Evolutionary conservation across 345 rosid genomes (phyloP).

Genomic region (Dimocarpus longan): DNA sequence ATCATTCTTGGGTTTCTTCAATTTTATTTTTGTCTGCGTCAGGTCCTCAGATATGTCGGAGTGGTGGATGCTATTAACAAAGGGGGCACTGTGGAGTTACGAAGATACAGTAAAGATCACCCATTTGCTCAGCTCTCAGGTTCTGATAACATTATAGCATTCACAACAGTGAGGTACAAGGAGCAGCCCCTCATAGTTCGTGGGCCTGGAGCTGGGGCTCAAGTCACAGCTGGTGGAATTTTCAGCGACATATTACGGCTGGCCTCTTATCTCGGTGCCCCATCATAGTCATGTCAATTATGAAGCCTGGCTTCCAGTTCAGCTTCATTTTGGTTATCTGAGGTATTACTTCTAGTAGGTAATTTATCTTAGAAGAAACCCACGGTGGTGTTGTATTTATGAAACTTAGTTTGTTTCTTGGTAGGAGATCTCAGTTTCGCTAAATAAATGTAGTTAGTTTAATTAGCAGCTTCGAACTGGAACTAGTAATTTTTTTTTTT

Average conservation of each 20-base stretch:
- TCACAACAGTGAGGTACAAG: conserved; percentile 87
- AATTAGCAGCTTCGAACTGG: not conserved
- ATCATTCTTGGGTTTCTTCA: not conserved
- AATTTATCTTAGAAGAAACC: not conserved
- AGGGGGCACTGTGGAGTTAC: conserved; percentile 74
- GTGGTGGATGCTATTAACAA: conserved; percentile 69
- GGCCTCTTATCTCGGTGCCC: conserved; percentile 95
- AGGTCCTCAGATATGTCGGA: conserved; percentile 96
- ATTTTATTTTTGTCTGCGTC: conserved; percentile 5
- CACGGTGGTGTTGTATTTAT: not conserved
- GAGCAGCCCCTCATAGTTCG: conserved; percentile 92
- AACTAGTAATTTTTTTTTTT: not conserved
- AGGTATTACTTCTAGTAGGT: not conserved
- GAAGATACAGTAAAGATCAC: conserved; percentile 77
- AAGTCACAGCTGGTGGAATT: conserved; percentile 97
- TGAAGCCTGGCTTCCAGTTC: not conserved
- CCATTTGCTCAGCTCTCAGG: conserved; percentile 93
- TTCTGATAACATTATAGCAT: conserved; percentile 93
- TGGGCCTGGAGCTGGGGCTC: conserved; percentile 99
- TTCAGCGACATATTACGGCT: conserved; percentile 88
- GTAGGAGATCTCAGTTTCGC: not conserved
- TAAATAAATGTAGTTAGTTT: not conserved
- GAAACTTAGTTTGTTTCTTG: not conserved
- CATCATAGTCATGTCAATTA: conserved; percentile 49
- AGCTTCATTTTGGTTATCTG: not conserved